Evolutionary conservation across 2,329 filamentous ascomycete genomes (phyloP).

Genomic region (Pseudopyricularia javanii): DNA sequence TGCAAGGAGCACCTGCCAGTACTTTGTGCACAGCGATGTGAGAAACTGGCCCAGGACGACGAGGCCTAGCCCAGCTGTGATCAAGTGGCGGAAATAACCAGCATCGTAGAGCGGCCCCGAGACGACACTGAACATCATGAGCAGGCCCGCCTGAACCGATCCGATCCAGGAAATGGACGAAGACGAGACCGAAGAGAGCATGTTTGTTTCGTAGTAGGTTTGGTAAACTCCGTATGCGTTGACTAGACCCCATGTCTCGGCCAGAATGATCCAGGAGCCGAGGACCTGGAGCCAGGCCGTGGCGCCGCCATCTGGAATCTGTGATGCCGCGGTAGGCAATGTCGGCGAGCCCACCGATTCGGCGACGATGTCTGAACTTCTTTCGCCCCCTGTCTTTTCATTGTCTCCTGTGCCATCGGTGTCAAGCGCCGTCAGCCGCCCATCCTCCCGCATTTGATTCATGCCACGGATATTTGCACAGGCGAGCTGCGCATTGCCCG

Average conservation of each 20-base stretch:
- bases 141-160: constrained; percentile 25
- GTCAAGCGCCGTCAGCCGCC: not conserved
- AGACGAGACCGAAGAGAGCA: constrained; percentile 18
- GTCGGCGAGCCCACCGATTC: not conserved
- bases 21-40: constrained; percentile 27
- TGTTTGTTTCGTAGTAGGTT: constrained; percentile 25
- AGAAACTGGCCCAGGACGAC: constrained; percentile 29
- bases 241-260: constrained; percentile 22
- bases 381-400: not conserved
- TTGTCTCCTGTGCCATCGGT: not conserved
- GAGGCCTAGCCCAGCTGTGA: constrained; percentile 21
- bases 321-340: not conserved
- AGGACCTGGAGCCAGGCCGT: constrained; percentile 27
- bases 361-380: not conserved
- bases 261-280: constrained; percentile 21
- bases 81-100: constrained; percentile 24
- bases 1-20: constrained; percentile 27
- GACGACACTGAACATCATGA: constrained; percentile 25
- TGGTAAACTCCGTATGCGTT: constrained; percentile 31
- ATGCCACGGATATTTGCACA: not conserved
- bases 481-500: not conserved
- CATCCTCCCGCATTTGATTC: not conserved
- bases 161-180: constrained; percentile 33
- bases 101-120: constrained; percentile 28
- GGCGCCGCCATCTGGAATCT: constrained; percentile 20